These are phyloP conservation scores for Tolypocladium nubicola DNA, from an alignment of 2,329 filamentous ascomycete genomes.

Conservation along the genomic window DNA sequence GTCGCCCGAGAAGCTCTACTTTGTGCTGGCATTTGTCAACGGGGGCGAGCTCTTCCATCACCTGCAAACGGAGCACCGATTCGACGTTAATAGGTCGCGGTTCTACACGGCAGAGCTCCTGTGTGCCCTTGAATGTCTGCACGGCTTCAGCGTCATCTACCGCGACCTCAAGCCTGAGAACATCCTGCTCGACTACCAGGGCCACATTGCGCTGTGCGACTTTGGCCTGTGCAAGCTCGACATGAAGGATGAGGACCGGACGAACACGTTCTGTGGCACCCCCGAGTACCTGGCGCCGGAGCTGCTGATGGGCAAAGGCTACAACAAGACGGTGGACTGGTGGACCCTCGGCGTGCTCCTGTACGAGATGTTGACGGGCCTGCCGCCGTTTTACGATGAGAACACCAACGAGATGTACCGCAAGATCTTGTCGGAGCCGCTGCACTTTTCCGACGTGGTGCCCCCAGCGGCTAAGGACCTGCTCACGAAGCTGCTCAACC, in stretches of 20 bases:
- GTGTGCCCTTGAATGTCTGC: conserved; percentile 89
- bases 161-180: conserved; percentile 70
- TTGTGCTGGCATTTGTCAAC: conserved; percentile 94
- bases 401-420: conserved; percentile 99
- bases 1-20: conserved; percentile 95
- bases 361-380: conserved; percentile 96
- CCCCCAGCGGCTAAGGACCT: conserved; percentile 90
- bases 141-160: conserved; percentile 98
- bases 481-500: conserved; percentile 79
- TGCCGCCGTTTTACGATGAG: conserved; percentile 97
- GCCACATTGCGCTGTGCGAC: conserved; percentile 94
- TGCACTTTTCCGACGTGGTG: conserved; percentile 93
- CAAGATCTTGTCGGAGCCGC: conserved; percentile 92
- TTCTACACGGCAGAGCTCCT: conserved; percentile 97
- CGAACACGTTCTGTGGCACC: conserved; percentile 96
- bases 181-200: conserved; percentile 93
- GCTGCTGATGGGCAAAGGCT: conserved; percentile 83
- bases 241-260: conserved; percentile 98
- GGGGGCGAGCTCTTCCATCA: conserved; percentile 97
- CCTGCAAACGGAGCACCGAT: conserved; percentile 90
- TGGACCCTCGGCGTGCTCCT: conserved; percentile 95
- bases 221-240: conserved; percentile 97
- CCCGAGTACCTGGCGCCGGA: conserved; percentile 96
- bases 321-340: conserved; percentile 98
- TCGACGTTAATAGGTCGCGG: conserved; percentile 91